These are phyloP conservation scores for Diaporthe longicolla DNA, from an alignment of 2,329 filamentous ascomycete species.

Conservation along the genomic window DNA sequence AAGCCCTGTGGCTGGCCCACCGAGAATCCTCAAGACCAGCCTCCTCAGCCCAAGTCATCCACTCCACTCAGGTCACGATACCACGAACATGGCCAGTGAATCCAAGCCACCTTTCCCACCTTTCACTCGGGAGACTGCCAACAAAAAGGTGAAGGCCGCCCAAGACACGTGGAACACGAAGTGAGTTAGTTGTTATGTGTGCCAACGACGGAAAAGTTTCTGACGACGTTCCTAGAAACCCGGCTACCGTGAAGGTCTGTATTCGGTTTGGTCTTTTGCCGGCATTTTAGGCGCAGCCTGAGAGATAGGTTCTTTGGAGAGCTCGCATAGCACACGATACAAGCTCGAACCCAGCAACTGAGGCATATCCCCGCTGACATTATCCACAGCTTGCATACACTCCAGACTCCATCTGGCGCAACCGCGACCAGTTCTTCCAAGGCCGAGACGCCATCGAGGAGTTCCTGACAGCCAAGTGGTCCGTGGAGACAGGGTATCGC, in stretches of 20 bases:
- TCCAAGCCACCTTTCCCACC: constrained; percentile 72
- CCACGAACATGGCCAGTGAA: constrained; percentile 45
- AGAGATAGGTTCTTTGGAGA: not conserved
- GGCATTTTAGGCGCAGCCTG: not conserved
- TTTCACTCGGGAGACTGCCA: constrained; percentile 80
- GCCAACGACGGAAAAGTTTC: not conserved
- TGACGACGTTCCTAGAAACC: constrained; percentile 64
- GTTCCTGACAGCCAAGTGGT: constrained; percentile 82
- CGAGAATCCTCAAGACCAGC: not conserved
- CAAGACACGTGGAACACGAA: constrained; percentile 87
- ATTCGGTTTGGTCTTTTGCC: not conserved
- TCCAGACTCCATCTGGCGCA: constrained; percentile 83
- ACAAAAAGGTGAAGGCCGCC: constrained; percentile 84
- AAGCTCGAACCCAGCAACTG: not conserved
- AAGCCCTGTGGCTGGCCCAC: not conserved
- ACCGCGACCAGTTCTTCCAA: constrained; percentile 77
- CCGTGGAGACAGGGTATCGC: constrained; percentile 77
- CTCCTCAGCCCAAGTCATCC: not conserved
- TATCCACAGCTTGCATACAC: constrained; percentile 74
- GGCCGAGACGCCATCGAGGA: constrained; percentile 77
- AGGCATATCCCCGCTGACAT: not conserved
- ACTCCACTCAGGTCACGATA: not conserved
- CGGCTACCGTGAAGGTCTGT: constrained; percentile 68
- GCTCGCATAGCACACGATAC: not conserved
- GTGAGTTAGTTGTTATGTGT: constrained; percentile 58